phyloP scores from a whole-genome alignment of 2,329 filamentous ascomycete genomes.

The Triangularia verruculosa region DNA sequence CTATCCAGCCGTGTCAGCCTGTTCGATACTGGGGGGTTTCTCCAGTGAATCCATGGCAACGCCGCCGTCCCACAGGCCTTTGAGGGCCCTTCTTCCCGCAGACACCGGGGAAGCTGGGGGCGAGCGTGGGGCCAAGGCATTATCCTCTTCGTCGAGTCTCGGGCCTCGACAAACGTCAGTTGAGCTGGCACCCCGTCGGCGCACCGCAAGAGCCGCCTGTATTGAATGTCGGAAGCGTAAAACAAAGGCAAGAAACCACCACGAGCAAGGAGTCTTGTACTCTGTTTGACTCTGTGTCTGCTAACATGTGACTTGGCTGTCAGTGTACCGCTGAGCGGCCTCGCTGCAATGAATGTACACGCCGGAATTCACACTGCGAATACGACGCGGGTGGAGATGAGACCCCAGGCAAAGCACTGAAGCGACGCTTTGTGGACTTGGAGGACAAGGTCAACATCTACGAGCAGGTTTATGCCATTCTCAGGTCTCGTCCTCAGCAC shows the following conservation, averaged over 20 bases:
- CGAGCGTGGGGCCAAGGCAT: background rate
- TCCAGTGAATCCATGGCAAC: background rate
- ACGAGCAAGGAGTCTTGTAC: background rate
- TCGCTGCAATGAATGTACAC: constrained; percentile 8
- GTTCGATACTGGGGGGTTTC: background rate
- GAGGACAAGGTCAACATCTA: constrained; percentile 5
- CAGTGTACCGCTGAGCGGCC: constrained; percentile 11
- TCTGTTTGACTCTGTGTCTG: background rate
- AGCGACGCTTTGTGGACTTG: constrained; percentile 14
- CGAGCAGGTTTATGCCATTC: constrained; percentile 13
- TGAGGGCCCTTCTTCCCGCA: constrained; percentile 1
- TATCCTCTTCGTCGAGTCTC: background rate
- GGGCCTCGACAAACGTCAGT: background rate
- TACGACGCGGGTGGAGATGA: constrained; percentile 13
- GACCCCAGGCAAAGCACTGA: constrained; percentile 10
- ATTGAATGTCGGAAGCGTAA: constrained; percentile 2
- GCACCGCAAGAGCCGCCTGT: constrained; percentile 3
- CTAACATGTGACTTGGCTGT: background rate
- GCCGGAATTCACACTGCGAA: constrained; percentile 7
- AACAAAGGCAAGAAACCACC: constrained; percentile 3
- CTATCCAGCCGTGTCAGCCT: background rate
- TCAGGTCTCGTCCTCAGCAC: constrained; percentile 9
- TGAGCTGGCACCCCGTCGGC: background rate
- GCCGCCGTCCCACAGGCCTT: background rate
- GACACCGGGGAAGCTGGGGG: background rate